Conservation (phyloP, 371 early-diverging fungal genomes). For the Fennellomyces sp. region DNA sequence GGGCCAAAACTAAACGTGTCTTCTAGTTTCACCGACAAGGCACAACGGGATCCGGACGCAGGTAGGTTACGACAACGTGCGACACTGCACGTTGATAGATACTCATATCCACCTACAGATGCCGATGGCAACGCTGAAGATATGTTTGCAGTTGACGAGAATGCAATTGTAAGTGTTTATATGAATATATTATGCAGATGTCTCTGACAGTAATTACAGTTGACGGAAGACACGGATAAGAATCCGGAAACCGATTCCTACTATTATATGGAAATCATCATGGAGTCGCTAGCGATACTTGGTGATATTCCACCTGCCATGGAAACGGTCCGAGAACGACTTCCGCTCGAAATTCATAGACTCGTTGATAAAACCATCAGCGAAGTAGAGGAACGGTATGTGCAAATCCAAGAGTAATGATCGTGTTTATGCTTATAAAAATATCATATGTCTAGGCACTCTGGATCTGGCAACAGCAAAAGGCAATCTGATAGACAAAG, state of each 20-base stretch:
- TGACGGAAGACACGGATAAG: slow-evolving; percentile 71
- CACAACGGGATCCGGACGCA: neutral
- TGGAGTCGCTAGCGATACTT: slow-evolving; percentile 80
- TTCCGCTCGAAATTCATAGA: slow-evolving; percentile 82
- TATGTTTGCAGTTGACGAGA: slow-evolving; percentile 40
- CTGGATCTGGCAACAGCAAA: slow-evolving; percentile 7
- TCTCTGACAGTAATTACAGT: slow-evolving; percentile 34
- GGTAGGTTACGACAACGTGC: neutral
- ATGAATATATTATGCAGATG: neutral
- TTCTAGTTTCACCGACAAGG: slow-evolving; percentile 5
- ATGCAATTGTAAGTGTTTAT: slow-evolving; percentile 34
- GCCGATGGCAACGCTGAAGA: slow-evolving; percentile 16
- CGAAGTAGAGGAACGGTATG: slow-evolving; percentile 83
- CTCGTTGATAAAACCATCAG: slow-evolving; percentile 87
- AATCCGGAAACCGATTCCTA: slow-evolving; percentile 92
- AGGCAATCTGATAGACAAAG: slow-evolving; percentile 24
- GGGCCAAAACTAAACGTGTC: too few relatives aligned
- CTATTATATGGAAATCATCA: slow-evolving; percentile 84
- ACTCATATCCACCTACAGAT: neutral
- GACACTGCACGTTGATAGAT: neutral
- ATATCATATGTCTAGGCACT: neutral
- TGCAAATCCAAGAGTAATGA: neutral
- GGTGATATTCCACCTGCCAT: slow-evolving; percentile 81
- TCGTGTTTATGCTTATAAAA: neutral
- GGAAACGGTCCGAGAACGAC: slow-evolving; percentile 72